Evolutionary conservation across 2,329 filamentous ascomycete species (phyloP), one percentile per base, ranked within the genome.

Genomic region (Aaosphaeria pasadenensis): DNA sequence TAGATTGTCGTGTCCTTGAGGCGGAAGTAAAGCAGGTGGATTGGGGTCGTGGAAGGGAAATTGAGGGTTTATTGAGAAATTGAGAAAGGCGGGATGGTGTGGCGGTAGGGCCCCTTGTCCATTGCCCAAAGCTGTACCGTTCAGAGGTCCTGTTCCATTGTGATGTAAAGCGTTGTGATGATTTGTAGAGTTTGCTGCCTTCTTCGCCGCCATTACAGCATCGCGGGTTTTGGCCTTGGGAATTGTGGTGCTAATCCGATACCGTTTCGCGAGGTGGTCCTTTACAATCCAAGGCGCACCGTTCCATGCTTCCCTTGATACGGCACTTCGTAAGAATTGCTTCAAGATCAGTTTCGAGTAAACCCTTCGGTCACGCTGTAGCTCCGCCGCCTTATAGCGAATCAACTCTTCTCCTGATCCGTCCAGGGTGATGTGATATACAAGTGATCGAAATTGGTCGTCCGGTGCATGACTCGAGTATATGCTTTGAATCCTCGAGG

Each of bases 211-310:
- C 42, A 67, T 53, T 11, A 70, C 48, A 7, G 65, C 64, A 32
- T 70, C 67, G 24, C 63, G 56, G 3, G 64, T 70, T 44, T 69
- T 65, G 39, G 63, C 53, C 32, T 67, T 63, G 5, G 94, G 94
- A 9, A 97, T 84, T 45, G 89, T 84, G 11, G 85, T 92, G n/a
- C 85, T 91, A 53, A 99, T 94, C 53, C 89, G 86, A 69, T 94
- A 96, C 53, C 86, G 81, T 41, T 84, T 83, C 1, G 94, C 94
- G 50, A 95, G 85, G 46, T 90, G 85, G 33, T 87, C 81, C 72
- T 95, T 96, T 13, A 97, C 92, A 47, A 95, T 76, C 94, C 94
- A 99, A 0, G 94, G 92, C 0, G 94, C 94, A n/a, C 92, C 92
- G 51, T 85, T 92, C 90, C 91, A 97, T 4, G 90, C 83, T 63